A percentile compares a stretch with the other conserved stretches of the same genome.
phyloP scores from a whole-genome alignment of 1,284 basidiomycete species.

The Boletus semigastroideus region DNA sequence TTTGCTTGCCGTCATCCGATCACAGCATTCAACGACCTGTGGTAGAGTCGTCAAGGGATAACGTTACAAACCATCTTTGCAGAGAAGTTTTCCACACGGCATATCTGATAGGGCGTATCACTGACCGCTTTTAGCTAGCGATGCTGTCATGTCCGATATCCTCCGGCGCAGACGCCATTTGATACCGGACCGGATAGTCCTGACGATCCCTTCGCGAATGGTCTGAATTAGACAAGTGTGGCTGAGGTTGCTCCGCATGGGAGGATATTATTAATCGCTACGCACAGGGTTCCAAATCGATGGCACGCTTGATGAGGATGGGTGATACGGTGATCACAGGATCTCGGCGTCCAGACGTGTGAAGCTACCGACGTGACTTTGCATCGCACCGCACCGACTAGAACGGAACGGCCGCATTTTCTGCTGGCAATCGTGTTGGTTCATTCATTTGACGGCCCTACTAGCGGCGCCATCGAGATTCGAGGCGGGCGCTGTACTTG shows the following conservation, averaged over 20 bases:
- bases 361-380: constrained; percentile 9
- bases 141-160: constrained; percentile 30
- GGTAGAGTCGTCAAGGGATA: constrained; percentile 15
- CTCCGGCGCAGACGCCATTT: constrained; percentile 20
- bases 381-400: constrained; percentile 29
- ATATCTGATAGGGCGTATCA: constrained; percentile 24
- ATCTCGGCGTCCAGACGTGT: constrained; percentile 16
- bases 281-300: constrained; percentile 19
- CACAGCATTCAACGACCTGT: constrained; percentile 4
- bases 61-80: constrained; percentile 8
- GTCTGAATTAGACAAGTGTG: constrained; percentile 18
- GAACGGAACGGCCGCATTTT: constrained; percentile 19
- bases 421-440: constrained; percentile 18
- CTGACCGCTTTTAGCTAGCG: constrained; percentile 10
- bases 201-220: constrained; percentile 37
- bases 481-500: constrained; percentile 15
- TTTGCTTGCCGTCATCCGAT: neutral
- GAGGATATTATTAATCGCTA: constrained; percentile 27
- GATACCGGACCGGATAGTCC: constrained; percentile 32
- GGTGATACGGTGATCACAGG: constrained; percentile 18
- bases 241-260: constrained; percentile 22
- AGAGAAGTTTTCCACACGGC: constrained; percentile 21
- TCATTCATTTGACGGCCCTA: constrained; percentile 21
- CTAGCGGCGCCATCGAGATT: constrained; percentile 20
- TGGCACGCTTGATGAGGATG: constrained; percentile 18